Conservation (phyloP, 345 rosid genomes). For the Aethionema arabicum region DNA sequence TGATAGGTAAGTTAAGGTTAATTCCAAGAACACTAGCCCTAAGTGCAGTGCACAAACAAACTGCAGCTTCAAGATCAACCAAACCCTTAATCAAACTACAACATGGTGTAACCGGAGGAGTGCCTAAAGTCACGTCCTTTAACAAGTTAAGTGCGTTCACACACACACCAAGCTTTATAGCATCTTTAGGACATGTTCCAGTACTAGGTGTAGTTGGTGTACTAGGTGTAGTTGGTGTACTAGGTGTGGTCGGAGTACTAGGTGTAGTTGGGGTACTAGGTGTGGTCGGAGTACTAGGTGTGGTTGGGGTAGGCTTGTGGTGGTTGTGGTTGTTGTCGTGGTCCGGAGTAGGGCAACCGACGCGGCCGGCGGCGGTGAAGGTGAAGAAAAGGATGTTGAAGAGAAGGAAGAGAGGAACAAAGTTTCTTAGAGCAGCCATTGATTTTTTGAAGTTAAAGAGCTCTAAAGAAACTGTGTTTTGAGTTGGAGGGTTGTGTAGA, state of each 20-base stretch:
- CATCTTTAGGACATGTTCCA: constrained; percentile 43
- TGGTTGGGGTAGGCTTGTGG: constrained; percentile 31
- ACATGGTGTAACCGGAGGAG: constrained; percentile 48
- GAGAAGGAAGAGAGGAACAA: constrained; percentile 51
- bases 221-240: neutral
- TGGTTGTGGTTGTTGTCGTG: constrained; percentile 35
- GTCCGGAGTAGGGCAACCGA: constrained; percentile 49
- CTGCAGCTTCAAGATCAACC: constrained; percentile 52
- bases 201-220: constrained; percentile 14
- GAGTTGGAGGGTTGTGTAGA: constrained; percentile 17
- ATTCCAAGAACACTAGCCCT: constrained; percentile 51
- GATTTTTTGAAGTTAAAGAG: neutral
- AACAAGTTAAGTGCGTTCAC: constrained; percentile 40
- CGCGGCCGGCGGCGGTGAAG: constrained; percentile 39
- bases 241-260: neutral
- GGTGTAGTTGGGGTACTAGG: constrained; percentile 16
- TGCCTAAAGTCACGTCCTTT: constrained; percentile 38
- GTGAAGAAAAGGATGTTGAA: constrained; percentile 56
- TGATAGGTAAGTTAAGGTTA: constrained; percentile 42
- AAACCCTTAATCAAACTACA: constrained; percentile 45
- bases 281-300: neutral
- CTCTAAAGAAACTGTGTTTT: constrained; percentile 13
- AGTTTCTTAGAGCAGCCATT: constrained; percentile 46
- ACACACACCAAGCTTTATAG: constrained; percentile 46
- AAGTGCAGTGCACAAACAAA: constrained; percentile 59